Evolutionary conservation across 768 basidiomycete genomes (phyloP).

Genomic region (Podaxis rugospora): DNA sequence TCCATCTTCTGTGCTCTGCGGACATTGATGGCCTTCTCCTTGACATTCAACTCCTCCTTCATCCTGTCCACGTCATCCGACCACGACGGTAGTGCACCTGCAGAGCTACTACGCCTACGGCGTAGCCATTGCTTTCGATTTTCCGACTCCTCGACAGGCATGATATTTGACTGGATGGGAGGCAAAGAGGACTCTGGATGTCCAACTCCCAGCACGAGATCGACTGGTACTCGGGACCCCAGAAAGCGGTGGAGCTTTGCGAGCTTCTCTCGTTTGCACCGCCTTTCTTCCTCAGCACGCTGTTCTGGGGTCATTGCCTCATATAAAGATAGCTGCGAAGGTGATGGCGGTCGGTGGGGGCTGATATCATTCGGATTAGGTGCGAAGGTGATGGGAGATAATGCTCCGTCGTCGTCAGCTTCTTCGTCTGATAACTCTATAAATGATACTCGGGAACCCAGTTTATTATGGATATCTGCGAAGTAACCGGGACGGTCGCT

Average conservation of each 20-base stretch:
- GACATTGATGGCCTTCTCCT: conserved; percentile 78
- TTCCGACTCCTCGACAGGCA: conserved; percentile 15
- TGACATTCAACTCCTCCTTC: conserved; percentile 65
- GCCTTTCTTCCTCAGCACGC: conserved; percentile 56
- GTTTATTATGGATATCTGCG: conserved; percentile 17
- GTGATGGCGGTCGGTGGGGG: conserved; percentile 28
- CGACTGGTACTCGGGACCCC: conserved; percentile 73
- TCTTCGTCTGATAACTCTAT: conserved; percentile 72
- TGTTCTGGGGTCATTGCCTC: conserved; percentile 48
- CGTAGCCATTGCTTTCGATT: conserved; percentile 40
- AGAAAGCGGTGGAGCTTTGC: conserved; percentile 83
- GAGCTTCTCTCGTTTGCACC: conserved; percentile 69
- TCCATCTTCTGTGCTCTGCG: conserved; percentile 84
- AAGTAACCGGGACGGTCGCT: conserved; percentile 13
- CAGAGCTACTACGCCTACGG: conserved; percentile 50
- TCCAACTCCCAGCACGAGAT: conserved; percentile 55
- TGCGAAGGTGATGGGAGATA: conserved; percentile 22
- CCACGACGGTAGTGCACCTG: conserved; percentile 44
- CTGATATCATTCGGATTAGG: conserved; percentile 15
- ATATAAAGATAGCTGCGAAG: conserved; percentile 41
- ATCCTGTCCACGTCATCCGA: conserved; percentile 54
- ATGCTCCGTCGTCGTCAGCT: conserved; percentile 26
- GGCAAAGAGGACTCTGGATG: conserved; percentile 21
- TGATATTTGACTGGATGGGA: neutral
- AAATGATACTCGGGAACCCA: conserved; percentile 43